Evolutionary conservation across 192 early-diverging fungal genomes (phyloP).

Genomic region (Podochytrium sp.): DNA sequence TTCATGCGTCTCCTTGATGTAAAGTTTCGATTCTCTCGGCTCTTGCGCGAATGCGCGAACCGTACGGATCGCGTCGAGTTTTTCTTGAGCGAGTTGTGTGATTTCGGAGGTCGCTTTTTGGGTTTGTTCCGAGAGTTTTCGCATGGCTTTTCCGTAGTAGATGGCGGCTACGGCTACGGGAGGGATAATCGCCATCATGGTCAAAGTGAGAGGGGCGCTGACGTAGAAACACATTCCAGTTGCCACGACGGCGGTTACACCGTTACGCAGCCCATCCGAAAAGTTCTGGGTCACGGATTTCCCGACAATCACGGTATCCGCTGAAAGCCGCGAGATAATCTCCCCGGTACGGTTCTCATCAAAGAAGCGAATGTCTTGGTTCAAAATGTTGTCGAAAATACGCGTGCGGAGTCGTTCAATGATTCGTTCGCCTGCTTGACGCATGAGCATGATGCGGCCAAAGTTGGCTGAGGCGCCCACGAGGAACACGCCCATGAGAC

Average conservation of each 20-base stretch:
- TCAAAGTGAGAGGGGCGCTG: conserved; percentile 40
- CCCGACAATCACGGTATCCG: conserved; percentile 76
- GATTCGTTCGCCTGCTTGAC: conserved; percentile 41
- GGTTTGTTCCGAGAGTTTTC: conserved; percentile 61
- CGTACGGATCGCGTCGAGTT: conserved; percentile 50
- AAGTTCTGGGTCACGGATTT: conserved; percentile 76
- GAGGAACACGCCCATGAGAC: conserved; percentile 23
- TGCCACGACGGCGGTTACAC: conserved; percentile 62
- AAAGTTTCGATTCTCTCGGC: conserved; percentile 27
- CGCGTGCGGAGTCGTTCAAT: conserved; percentile 37
- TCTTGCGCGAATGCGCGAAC: conserved; percentile 52
- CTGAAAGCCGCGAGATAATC: conserved; percentile 76
- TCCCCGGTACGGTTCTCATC: conserved; percentile 76
- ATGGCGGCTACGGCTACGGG: conserved; percentile 72
- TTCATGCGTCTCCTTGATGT: conserved; percentile 27
- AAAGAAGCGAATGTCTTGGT: conserved; percentile 49
- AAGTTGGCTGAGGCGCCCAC: conserved; percentile 45
- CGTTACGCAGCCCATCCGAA: conserved; percentile 69
- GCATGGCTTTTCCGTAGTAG: conserved; percentile 69
- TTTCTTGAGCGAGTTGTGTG: conserved; percentile 72
- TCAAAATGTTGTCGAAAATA: conserved; percentile 38
- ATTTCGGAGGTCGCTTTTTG: conserved; percentile 69
- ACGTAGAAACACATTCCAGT: conserved; percentile 72
- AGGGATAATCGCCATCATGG: conserved; percentile 77
- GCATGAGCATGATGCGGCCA: conserved; percentile 44